Percentiles rank a stretch among this genome's conserved stretches.
These are phyloP conservation scores for Pseudogymnoascus sp. DNA, from an alignment of 2,329 filamentous ascomycete species.

Conservation along the genomic window DNA sequence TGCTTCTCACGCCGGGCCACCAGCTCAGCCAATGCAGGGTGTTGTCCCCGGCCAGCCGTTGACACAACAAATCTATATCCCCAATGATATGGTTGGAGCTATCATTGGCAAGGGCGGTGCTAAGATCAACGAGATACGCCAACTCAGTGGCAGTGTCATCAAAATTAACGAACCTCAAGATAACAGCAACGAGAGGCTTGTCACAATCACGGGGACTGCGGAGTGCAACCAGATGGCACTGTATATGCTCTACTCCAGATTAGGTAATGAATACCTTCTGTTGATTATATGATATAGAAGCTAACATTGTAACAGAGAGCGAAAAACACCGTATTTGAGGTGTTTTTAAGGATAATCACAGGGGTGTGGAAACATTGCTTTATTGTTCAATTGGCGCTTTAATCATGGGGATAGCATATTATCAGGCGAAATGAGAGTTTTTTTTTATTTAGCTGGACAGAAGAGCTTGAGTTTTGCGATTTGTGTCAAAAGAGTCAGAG, in stretches of 20 bases:
- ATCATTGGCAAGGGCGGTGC: slow-evolving; percentile 98
- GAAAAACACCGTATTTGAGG: slow-evolving; percentile 64
- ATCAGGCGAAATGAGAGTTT: slow-evolving; percentile 3
- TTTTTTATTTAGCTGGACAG: not conserved
- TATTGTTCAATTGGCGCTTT: not conserved
- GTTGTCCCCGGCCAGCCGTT: slow-evolving; percentile 74
- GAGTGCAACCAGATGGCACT: slow-evolving; percentile 99
- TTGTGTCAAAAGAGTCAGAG: not conserved
- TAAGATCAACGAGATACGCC: slow-evolving; percentile 98
- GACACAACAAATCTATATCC: slow-evolving; percentile 98
- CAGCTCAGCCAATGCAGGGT: slow-evolving; percentile 66
- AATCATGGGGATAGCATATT: slow-evolving; percentile 7
- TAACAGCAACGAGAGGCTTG: slow-evolving; percentile 95
- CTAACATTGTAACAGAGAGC: slow-evolving; percentile 47
- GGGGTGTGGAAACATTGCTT: slow-evolving; percentile 5
- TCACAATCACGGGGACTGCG: slow-evolving; percentile 94
- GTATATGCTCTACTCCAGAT: slow-evolving; percentile 96
- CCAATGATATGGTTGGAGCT: slow-evolving; percentile 98
- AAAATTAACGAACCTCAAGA: slow-evolving; percentile 99
- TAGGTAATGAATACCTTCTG: slow-evolving; percentile 53
- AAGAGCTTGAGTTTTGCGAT: not conserved
- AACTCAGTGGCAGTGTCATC: slow-evolving; percentile 94
- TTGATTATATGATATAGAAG: slow-evolving; percentile 10
- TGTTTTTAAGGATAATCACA: slow-evolving; percentile 12
- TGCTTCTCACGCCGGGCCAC: slow-evolving; percentile 59